A percentile compares a stretch with the other conserved stretches of the same genome.
Conservation (phyloP, 257 asterid genomes). For the Petunia axillaris region DNA sequence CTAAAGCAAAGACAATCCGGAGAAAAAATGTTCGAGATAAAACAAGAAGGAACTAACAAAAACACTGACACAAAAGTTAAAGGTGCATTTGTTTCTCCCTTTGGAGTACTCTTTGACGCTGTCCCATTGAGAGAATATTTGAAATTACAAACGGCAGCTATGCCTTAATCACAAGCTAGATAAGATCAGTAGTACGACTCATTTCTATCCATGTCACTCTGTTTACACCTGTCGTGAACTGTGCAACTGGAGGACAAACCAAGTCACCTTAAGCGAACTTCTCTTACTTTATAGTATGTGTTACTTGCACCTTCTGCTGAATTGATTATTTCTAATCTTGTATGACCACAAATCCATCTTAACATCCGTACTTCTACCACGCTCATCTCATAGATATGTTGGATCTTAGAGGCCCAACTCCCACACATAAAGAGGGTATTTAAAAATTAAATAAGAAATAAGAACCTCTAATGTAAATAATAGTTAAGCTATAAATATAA, state of each 20-base stretch:
- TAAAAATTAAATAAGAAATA: slow-evolving; percentile 12
- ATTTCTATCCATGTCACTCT: neutral
- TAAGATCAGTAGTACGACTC: neutral
- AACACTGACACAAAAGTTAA: too few species aligned
- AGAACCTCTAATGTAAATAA: slow-evolving; percentile 7
- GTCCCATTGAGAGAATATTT: neutral
- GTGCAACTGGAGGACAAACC: neutral
- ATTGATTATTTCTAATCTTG: neutral
- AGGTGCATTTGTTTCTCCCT: slow-evolving; percentile 1
- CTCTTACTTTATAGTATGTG: neutral
- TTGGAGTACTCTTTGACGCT: neutral
- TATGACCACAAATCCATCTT: slow-evolving; percentile 5
- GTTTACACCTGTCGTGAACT: neutral
- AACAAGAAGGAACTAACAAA: too few species aligned
- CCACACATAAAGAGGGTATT: neutral
- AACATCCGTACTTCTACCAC: neutral
- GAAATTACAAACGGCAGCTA: neutral
- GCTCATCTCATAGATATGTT: neutral
- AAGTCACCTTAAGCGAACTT: neutral
- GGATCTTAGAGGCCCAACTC: neutral
- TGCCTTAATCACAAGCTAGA: neutral
- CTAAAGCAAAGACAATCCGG: too few species aligned
- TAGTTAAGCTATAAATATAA: slow-evolving; percentile 17
- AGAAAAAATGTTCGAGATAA: too few species aligned
- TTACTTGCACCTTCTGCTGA: slow-evolving; percentile 10